Percentiles rank a stretch among this genome's conserved stretches.
phyloP scores from a whole-genome alignment of 2,329 filamentous ascomycete species.

The Aotearoamyces nothofagi region DNA sequence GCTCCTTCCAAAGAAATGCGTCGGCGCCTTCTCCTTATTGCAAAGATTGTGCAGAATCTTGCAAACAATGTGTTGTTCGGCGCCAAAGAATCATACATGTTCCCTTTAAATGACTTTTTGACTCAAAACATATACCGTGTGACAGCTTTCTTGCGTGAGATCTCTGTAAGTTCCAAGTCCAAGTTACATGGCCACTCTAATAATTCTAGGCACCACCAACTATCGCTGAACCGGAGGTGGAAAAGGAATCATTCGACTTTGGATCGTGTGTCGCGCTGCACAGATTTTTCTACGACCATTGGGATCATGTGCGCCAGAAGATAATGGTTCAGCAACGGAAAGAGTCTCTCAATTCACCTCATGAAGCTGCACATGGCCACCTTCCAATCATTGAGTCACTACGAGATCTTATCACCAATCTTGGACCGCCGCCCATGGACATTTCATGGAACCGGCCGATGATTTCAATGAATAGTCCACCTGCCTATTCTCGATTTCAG shows the following conservation, averaged over 20 bases:
- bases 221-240: constrained; percentile 25
- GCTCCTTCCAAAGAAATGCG: constrained; percentile 54
- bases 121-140: constrained; percentile 54
- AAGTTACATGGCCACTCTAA: constrained; percentile 1
- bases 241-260: constrained; percentile 46
- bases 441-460: constrained; percentile 55
- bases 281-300: constrained; percentile 55
- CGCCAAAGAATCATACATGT: constrained; percentile 60
- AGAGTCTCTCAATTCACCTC: constrained; percentile 37
- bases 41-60: constrained; percentile 56
- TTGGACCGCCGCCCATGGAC: constrained; percentile 51
- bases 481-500: constrained; percentile 52
- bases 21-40: constrained; percentile 50
- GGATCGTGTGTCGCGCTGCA: constrained; percentile 56
- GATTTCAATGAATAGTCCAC: constrained; percentile 46
- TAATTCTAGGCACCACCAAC: constrained; percentile 29
- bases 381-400: constrained; percentile 45
- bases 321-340: constrained; percentile 43
- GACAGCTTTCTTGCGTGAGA: constrained; percentile 50
- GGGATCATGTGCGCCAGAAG: constrained; percentile 53
- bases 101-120: constrained; percentile 52
- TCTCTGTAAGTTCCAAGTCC: constrained; percentile 35
- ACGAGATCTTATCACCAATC: constrained; percentile 45
- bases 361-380: constrained; percentile 33
- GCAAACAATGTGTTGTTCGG: constrained; percentile 60